phyloP scores from a whole-genome alignment of 1,139 yeast species.

The Yamadazyma diospyri region DNA sequence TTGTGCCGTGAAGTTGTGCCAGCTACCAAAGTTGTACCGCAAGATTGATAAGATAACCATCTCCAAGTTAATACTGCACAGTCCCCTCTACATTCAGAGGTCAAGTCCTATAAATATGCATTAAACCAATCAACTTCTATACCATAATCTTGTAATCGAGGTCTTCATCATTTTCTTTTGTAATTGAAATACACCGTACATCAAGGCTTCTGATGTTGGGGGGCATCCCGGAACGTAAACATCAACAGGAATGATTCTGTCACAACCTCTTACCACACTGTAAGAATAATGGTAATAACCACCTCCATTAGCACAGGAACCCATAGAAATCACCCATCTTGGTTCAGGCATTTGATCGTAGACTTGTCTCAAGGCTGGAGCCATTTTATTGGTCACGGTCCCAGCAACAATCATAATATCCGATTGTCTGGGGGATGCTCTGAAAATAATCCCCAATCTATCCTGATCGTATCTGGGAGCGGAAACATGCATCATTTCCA shows the following conservation, averaged over 20 bases:
- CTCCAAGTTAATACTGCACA: too few species aligned
- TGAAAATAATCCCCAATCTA: slow-evolving; percentile 87
- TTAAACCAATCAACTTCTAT: slow-evolving; percentile 49
- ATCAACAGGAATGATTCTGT: slow-evolving; percentile 84
- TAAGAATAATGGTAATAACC: slow-evolving; percentile 91
- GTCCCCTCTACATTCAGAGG: too few species aligned
- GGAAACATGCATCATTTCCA: slow-evolving; percentile 94
- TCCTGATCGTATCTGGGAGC: slow-evolving; percentile 93
- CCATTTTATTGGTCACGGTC: slow-evolving; percentile 89
- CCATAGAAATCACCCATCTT: slow-evolving; percentile 89
- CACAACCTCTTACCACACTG: slow-evolving; percentile 88
- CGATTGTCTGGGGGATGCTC: slow-evolving; percentile 92
- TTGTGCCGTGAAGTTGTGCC: too few species aligned
- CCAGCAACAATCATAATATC: slow-evolving; percentile 95
- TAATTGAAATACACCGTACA: slow-evolving; percentile 86
- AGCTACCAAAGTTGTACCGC: too few species aligned
- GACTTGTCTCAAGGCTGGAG: slow-evolving; percentile 89
- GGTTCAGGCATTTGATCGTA: slow-evolving; percentile 96
- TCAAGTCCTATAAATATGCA: slow-evolving; percentile 6
- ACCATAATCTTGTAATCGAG: slow-evolving; percentile 82
- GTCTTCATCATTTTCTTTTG: slow-evolving; percentile 88
- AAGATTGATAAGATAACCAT: too few species aligned
- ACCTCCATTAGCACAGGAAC: slow-evolving; percentile 93
- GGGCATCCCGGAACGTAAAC: slow-evolving; percentile 94
- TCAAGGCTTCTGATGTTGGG: slow-evolving; percentile 85